These are phyloP conservation scores for Puya raimondii DNA, from an alignment of 176 grass and related monocot genomes.

Conservation along the genomic window DNA sequence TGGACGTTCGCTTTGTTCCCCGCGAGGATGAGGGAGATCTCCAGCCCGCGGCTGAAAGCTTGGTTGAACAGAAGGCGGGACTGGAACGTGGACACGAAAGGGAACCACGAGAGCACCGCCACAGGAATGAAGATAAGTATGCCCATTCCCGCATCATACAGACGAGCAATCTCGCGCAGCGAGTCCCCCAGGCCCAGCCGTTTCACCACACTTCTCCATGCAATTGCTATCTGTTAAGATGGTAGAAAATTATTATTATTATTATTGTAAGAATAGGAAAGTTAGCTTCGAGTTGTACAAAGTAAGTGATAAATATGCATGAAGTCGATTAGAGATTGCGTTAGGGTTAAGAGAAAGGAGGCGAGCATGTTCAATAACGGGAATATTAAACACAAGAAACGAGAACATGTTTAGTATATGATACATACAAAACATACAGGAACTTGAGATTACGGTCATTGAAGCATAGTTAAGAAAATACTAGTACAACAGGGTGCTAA, in stretches of 20 bases:
- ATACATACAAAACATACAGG: too few species aligned
- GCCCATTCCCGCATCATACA: conserved; percentile 94
- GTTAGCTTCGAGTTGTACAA: too few species aligned
- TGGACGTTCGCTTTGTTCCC: conserved; percentile 88
- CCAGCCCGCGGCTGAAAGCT: conserved; percentile 84
- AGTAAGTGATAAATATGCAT: too few species aligned
- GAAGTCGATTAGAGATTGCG: too few species aligned
- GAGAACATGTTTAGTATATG: too few species aligned
- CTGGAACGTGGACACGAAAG: conserved; percentile 94
- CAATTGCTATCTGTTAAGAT: conserved; percentile 48
- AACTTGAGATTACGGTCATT: too few species aligned
- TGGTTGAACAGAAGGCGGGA: conserved; percentile 84
- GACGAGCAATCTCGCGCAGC: conserved; percentile 66
- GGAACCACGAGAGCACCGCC: conserved; percentile 91
- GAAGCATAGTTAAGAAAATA: too few species aligned
- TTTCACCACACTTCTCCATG: conserved; percentile 48
- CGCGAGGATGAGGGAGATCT: conserved; percentile 94
- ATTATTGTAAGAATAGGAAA: too few species aligned
- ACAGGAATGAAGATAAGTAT: conserved; percentile 72
- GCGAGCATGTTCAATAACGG: too few species aligned
- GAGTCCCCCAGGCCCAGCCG: conserved; percentile 51
- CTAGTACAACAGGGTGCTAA: too few species aligned
- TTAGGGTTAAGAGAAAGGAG: too few species aligned
- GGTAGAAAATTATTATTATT: neutral
- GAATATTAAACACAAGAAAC: too few species aligned